phyloP scores from a whole-genome alignment of 768 basidiomycete genomes.

The Sporobolomyces phaffii region DNA sequence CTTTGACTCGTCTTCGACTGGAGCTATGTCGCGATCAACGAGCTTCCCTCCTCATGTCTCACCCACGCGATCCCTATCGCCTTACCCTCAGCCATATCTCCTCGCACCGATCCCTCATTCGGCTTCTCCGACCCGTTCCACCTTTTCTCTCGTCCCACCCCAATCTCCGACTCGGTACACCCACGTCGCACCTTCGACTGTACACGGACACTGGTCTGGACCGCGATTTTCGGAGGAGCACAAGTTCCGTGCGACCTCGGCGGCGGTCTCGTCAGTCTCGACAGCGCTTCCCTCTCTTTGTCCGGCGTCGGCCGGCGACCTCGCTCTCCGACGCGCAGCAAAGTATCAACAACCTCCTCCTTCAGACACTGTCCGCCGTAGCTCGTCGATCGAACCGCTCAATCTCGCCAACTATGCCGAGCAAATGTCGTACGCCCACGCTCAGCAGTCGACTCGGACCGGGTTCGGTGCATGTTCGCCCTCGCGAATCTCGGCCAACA shows the following conservation, averaged over 20 bases:
- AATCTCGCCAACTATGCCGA: not conserved
- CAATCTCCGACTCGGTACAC: constrained; percentile 1
- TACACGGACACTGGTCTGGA: not conserved
- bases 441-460: no score
- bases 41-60: not conserved
- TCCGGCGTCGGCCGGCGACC: not conserved
- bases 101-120: constrained; percentile 1
- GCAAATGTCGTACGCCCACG: not conserved
- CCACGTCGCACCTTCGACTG: not conserved
- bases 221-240: not conserved
- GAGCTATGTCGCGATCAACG: not conserved
- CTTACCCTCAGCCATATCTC: not conserved
- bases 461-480: not conserved
- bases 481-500: not conserved
- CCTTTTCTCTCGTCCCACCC: not conserved
- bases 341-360: not conserved
- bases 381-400: not conserved
- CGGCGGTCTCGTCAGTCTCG: not conserved
- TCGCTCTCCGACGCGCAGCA: not conserved
- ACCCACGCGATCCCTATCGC: not conserved
- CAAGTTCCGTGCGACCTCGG: not conserved
- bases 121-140: constrained; percentile 11
- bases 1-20: not conserved
- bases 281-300: not conserved
- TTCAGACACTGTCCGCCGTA: not conserved